These are phyloP conservation scores for Fraxinus nigra DNA, from an alignment of 305 asterid genomes.

Conservation along the genomic window DNA sequence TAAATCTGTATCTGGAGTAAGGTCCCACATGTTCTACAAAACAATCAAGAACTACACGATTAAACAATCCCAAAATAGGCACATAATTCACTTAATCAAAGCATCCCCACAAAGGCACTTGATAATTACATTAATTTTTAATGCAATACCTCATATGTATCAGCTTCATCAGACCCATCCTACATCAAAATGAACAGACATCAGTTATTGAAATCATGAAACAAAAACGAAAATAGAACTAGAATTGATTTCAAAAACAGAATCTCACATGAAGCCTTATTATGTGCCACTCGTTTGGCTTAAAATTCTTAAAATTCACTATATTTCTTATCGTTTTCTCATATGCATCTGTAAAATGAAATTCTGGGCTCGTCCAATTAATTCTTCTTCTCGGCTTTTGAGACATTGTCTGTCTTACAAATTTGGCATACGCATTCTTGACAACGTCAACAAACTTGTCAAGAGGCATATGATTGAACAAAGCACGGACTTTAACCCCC, in stretches of 20 bases:
- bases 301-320: constrained; percentile 31
- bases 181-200: constrained; percentile 24
- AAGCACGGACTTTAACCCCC: constrained; percentile 34
- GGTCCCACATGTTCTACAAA: constrained; percentile 86
- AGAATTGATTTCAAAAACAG: background rate
- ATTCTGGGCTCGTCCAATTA: constrained; percentile 45
- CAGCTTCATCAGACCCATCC: constrained; percentile 73
- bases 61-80: constrained; percentile 6
- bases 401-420: constrained; percentile 21
- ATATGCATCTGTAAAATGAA: constrained; percentile 48
- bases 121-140: constrained; percentile 2
- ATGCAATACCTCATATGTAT: constrained; percentile 52
- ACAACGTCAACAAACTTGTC: constrained; percentile 32
- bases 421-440: constrained; percentile 22
- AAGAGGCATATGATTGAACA: constrained; percentile 29
- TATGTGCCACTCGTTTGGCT: constrained; percentile 36
- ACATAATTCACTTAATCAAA: background rate
- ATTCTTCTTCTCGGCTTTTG: constrained; percentile 24
- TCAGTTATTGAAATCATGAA: background rate
- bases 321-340: constrained; percentile 25
- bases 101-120: background rate
- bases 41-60: constrained; percentile 7
- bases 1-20: constrained; percentile 72
- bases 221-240: constrained; percentile 1
- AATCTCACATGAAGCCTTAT: constrained; percentile 50